phyloP scores from a whole-genome alignment of 345 rosid genomes.

The Eucalyptus cladocalyx region DNA sequence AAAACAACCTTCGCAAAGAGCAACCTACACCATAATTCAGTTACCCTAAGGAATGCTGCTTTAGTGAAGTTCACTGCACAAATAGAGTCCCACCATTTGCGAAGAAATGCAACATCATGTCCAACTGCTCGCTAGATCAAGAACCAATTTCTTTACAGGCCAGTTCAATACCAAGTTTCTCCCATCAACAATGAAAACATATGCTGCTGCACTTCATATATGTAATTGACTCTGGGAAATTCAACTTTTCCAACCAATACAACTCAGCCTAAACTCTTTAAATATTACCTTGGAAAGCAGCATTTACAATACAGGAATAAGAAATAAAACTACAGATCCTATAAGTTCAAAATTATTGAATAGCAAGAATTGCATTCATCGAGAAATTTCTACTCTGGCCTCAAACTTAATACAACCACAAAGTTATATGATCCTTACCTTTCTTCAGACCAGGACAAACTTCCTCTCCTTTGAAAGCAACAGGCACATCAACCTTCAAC shows the following conservation, averaged over 20 bases:
- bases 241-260: neutral
- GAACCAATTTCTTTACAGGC: neutral
- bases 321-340: neutral
- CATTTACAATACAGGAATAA: neutral
- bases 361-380: neutral
- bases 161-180: neutral
- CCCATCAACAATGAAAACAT: neutral
- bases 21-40: neutral
- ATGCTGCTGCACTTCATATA: neutral
- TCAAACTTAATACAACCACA: neutral
- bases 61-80: neutral
- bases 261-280: neutral
- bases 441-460: constrained; percentile 62
- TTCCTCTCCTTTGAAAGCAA: constrained; percentile 77
- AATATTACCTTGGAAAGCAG: neutral
- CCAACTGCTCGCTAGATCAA: neutral
- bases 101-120: neutral
- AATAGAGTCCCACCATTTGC: neutral
- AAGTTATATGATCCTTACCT: constrained; percentile 22
- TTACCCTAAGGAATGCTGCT: neutral
- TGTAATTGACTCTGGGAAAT: neutral
- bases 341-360: neutral
- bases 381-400: neutral
- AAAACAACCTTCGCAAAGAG: neutral
- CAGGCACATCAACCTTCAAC: constrained; percentile 77